These are phyloP conservation scores for Paraleonurus japonicus DNA, from an alignment of 257 asterid genomes.

Conservation along the genomic window DNA sequence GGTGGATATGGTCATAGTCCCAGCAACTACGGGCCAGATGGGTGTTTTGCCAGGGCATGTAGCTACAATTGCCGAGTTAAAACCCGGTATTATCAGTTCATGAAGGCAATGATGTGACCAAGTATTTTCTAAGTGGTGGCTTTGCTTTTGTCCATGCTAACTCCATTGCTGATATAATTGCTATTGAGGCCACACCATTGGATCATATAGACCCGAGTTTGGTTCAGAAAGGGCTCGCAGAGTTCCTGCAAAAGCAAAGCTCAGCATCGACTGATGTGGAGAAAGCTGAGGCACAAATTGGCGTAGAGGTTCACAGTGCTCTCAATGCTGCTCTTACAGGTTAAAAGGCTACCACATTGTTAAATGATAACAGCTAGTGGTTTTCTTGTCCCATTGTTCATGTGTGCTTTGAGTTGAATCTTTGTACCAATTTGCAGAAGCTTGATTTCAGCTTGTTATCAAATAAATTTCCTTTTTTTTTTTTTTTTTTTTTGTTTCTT, in stretches of 20 bases:
- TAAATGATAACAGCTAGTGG: not conserved
- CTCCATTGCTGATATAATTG: constrained; percentile 72
- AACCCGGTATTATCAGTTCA: constrained; percentile 74
- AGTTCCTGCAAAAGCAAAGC: constrained; percentile 71
- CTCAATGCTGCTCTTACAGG: constrained; percentile 80
- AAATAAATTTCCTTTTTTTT: no score
- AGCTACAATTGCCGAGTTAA: constrained; percentile 84
- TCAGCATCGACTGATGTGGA: constrained; percentile 72
- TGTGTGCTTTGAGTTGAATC: constrained; percentile 18
- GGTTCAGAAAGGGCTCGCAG: constrained; percentile 70
- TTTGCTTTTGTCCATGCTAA: constrained; percentile 76
- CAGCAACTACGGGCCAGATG: constrained; percentile 88
- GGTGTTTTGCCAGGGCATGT: constrained; percentile 94
- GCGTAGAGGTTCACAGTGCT: constrained; percentile 82
- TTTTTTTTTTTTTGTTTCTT: constrained; percentile 27
- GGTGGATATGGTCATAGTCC: constrained; percentile 92
- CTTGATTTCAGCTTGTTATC: constrained; percentile 23
- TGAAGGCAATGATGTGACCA: constrained; percentile 65
- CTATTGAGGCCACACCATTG: constrained; percentile 69
- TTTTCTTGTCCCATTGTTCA: not conserved
- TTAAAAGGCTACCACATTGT: constrained; percentile 22
- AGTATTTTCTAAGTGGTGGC: constrained; percentile 73
- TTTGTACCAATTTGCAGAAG: constrained; percentile 28
- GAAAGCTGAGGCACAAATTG: constrained; percentile 90
- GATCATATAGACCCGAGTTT: constrained; percentile 61